Base-by-base conservation (phyloP, 345 rosid species). In the Pugionium cornutum region DNA sequence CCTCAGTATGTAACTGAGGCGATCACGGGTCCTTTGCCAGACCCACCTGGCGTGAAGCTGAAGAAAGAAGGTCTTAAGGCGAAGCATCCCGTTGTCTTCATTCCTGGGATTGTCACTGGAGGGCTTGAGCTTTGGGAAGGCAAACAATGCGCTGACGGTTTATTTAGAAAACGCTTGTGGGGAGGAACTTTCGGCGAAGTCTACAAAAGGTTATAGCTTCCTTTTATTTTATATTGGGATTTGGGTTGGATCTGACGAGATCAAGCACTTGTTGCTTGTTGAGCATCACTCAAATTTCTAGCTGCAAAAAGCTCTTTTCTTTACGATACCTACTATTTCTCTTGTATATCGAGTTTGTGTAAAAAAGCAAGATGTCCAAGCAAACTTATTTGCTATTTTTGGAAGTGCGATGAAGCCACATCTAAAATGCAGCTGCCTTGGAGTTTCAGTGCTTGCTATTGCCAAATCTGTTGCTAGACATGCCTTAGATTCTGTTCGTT, bases 91-190 rank as follows among this genome's bases (percentile, higher is more conserved):
- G 97, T 92, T 67, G 90, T 92, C 34, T 89, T 92, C 41, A 89
- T 89, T 27, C 98, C 98, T 3, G 98, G 98, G 64, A 92, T 92
- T 53, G 97, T 89, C 18, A 92, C 98, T 0, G 96, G 87, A 0
- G 98, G 98, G 2, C 89, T 92, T 55, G 98, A 89, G 84, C 77
- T 92, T 66, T 92, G 98, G 98, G 96, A 92, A 70, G 98, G 98
- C 4, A 86, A 80, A 10, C 88, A 78, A 39, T 92, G 98, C 28
- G 91, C 97, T 27, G 97, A 89, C 42, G 96, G 90, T 7, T 69
- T 92, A 76, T 94, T 94, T 69, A 72, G 99, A 74, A 94, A 90
- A 68, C 85, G 99, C 36, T 77, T 94, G 61, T 94, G 99, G 99
- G 99, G 99, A 35, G 99, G 99, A 53, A 86, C 96, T n/a, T 94